Conservation (phyloP, 2,329 filamentous ascomycete genomes). For the Arachnomyces sp. region DNA sequence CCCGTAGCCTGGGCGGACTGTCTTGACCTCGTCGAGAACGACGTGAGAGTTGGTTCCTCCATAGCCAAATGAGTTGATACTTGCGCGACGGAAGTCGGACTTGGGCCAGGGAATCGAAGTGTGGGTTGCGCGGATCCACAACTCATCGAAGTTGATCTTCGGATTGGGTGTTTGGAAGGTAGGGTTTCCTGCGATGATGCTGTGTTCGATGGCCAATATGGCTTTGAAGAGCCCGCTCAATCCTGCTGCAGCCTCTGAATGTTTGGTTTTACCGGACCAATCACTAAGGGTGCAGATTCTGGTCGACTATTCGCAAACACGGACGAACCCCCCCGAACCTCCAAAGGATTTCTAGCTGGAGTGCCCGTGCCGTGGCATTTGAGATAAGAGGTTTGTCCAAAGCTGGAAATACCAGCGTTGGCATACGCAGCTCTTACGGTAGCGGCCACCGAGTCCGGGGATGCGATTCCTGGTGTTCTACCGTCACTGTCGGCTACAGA, state of each 20-base stretch:
- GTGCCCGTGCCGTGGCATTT: conserved; percentile 9
- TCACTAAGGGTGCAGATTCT: background rate
- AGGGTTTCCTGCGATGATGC: conserved; percentile 4
- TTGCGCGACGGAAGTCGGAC: conserved; percentile 2
- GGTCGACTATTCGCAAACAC: no score
- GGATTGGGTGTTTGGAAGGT: conserved; percentile 7
- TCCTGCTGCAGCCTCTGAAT: conserved; percentile 9
- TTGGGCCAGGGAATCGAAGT: conserved; percentile 18
- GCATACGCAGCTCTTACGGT: conserved; percentile 11
- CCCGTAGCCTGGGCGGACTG: background rate
- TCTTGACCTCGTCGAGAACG: conserved; percentile 8
- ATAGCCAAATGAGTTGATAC: conserved; percentile 13
- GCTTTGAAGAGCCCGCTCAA: conserved; percentile 9
- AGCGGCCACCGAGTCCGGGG: conserved; percentile 17
- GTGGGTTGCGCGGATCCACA: conserved; percentile 8
- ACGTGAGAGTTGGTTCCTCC: conserved; percentile 8
- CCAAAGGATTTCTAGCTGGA: background rate
- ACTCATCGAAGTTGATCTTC: conserved; percentile 5
- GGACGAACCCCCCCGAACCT: no score
- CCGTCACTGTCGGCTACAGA: conserved; percentile 18
- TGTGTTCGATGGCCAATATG: conserved; percentile 15
- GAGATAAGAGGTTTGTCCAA: conserved; percentile 4
- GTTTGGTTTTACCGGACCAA: conserved; percentile 6
- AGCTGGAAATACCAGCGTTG: conserved; percentile 2
- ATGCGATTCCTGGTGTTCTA: conserved; percentile 15